Conservation (phyloP, 2,329 filamentous ascomycete genomes). For the Pleoardoris graminearum region DNA sequence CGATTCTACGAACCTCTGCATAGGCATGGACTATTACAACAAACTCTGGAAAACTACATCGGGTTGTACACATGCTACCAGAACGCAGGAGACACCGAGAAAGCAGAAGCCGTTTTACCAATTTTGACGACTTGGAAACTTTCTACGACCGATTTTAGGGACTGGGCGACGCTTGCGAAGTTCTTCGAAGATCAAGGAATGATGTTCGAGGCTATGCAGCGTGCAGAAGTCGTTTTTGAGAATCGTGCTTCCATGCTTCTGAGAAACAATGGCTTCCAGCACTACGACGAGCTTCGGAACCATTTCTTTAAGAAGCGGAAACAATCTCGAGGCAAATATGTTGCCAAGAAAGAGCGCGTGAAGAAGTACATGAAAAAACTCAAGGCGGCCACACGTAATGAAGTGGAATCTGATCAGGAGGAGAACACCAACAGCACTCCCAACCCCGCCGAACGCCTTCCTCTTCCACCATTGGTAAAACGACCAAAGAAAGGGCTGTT, state of each 20-base stretch:
- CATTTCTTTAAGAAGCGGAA: slow-evolving; percentile 30
- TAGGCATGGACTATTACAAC: slow-evolving; percentile 25
- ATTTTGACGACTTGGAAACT: slow-evolving; percentile 70
- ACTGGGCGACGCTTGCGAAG: slow-evolving; percentile 77
- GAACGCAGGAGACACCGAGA: slow-evolving; percentile 62
- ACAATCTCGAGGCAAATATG: slow-evolving; percentile 34
- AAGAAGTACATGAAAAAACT: slow-evolving; percentile 32
- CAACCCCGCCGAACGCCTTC: slow-evolving; percentile 20
- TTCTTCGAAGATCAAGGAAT: slow-evolving; percentile 73
- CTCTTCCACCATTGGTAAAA: slow-evolving; percentile 11
- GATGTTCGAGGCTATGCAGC: slow-evolving; percentile 56
- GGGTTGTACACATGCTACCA: slow-evolving; percentile 65
- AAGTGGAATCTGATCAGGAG: slow-evolving; percentile 20
- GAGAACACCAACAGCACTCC: slow-evolving; percentile 10
- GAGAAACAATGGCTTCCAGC: slow-evolving; percentile 50
- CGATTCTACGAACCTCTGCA: slow-evolving; percentile 60
- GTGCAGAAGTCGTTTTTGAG: slow-evolving; percentile 70
- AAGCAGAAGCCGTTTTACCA: slow-evolving; percentile 78
- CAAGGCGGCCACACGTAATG: slow-evolving; percentile 26
- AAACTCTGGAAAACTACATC: slow-evolving; percentile 36
- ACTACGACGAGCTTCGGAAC: slow-evolving; percentile 32
- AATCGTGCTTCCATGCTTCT: slow-evolving; percentile 54
- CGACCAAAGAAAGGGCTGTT: slow-evolving; percentile 38
- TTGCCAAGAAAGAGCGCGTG: slow-evolving; percentile 30
- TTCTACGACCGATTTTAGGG: slow-evolving; percentile 65